These are phyloP conservation scores for Crataegus laevigata DNA, from an alignment of 306 rosid genomes.

Conservation along the genomic window DNA sequence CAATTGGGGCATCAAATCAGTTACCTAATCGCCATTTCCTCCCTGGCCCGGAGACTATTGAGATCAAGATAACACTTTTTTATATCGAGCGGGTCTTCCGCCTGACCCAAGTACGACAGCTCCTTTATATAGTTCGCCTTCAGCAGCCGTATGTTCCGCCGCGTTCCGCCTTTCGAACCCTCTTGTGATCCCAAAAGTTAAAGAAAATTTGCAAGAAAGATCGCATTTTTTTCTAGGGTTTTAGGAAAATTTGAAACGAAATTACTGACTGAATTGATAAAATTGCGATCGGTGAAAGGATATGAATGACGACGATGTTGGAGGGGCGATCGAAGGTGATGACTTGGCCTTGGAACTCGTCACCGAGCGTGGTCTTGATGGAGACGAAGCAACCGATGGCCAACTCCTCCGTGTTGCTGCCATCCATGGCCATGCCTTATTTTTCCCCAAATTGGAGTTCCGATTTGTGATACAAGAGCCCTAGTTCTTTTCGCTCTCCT, in stretches of 20 bases:
- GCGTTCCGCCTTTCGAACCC: constrained; percentile 49
- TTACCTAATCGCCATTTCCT: constrained; percentile 70
- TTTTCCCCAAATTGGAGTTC: constrained; percentile 9
- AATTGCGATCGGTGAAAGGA: constrained; percentile 20
- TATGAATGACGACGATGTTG: constrained; percentile 81
- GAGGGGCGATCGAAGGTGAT: constrained; percentile 76
- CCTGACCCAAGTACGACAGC: constrained; percentile 51
- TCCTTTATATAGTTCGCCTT: constrained; percentile 78
- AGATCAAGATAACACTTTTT: constrained; percentile 58
- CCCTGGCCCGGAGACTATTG: constrained; percentile 56
- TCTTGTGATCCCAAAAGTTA: constrained; percentile 38
- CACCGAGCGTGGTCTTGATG: constrained; percentile 79
- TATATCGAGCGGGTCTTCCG: constrained; percentile 70
- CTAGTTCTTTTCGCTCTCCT: neutral
- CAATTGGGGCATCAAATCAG: neutral
- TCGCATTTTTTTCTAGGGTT: constrained; percentile 5
- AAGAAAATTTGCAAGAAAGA: constrained; percentile 5
- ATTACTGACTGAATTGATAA: neutral
- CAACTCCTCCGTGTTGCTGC: constrained; percentile 53
- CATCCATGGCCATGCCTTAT: constrained; percentile 46
- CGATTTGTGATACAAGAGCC: neutral
- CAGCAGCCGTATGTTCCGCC: constrained; percentile 62
- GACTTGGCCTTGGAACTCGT: constrained; percentile 79
- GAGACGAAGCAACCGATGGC: constrained; percentile 69
- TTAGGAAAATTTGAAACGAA: neutral